Conservation (phyloP, 2,329 filamentous ascomycete genomes). For the Ascochyta lentis region DNA sequence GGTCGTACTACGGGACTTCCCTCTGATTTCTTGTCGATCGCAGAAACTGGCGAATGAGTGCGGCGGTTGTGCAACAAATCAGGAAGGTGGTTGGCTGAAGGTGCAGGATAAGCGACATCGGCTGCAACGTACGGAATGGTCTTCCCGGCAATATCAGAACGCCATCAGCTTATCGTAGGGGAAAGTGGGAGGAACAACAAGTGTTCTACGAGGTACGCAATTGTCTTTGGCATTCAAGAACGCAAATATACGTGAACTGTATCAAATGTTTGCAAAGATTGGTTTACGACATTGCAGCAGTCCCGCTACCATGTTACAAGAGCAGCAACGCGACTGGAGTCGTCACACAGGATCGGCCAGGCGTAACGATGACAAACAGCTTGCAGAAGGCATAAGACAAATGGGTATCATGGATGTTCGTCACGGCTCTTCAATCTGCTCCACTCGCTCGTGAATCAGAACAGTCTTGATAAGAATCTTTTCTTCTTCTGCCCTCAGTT, state of each 20-base stretch:
- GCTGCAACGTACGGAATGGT: neutral
- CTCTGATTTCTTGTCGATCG: slow-evolving; percentile 10
- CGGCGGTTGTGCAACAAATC: neutral
- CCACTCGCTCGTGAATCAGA: slow-evolving; percentile 9
- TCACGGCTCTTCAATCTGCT: neutral
- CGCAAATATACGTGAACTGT: too few relatives aligned
- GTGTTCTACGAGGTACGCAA: neutral
- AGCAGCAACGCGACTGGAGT: too few relatives aligned
- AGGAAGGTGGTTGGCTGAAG: slow-evolving; percentile 9
- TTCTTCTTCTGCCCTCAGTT: slow-evolving; percentile 31
- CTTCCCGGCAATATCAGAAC: slow-evolving; percentile 2
- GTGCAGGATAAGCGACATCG: slow-evolving; percentile 12
- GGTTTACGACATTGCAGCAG: too few relatives aligned
- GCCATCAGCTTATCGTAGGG: slow-evolving; percentile 10
- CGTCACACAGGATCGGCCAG: too few relatives aligned
- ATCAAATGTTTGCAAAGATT: too few relatives aligned
- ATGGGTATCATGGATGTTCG: slow-evolving; percentile 10
- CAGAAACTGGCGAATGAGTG: neutral
- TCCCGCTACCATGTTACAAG: too few relatives aligned
- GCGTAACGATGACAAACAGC: too few relatives aligned
- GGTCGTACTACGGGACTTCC: slow-evolving; percentile 7
- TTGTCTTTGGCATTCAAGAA: neutral
- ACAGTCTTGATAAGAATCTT: slow-evolving; percentile 32
- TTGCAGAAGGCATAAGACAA: neutral
- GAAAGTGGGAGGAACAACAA: neutral